Conservation (phyloP, 108 stramenopile species). For the Fistulifera pelliculosa region DNA sequence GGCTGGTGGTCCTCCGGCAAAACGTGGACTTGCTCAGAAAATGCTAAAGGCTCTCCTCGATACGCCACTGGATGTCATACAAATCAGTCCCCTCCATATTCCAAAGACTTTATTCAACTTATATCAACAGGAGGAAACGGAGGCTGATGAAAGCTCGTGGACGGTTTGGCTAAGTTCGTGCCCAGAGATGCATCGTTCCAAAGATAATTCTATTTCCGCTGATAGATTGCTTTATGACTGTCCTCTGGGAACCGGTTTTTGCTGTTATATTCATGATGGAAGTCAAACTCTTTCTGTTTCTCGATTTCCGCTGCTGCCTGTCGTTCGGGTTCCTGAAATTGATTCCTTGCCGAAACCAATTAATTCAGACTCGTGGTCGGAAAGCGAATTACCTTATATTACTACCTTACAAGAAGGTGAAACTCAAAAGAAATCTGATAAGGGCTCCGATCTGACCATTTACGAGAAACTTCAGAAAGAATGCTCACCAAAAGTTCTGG, state of each 20-base stretch:
- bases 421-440: too few species aligned
- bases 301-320: constrained; percentile 49
- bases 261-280: constrained; percentile 49
- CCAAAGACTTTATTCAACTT: constrained; percentile 27
- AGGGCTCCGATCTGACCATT: too few species aligned
- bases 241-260: constrained; percentile 46
- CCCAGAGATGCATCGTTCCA: neutral
- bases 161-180: neutral
- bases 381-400: constrained; percentile 55
- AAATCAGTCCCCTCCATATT: constrained; percentile 21
- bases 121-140: constrained; percentile 11
- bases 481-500: constrained; percentile 22
- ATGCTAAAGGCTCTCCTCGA: constrained; percentile 29
- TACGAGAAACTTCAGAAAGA: constrained; percentile 11
- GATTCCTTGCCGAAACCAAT: constrained; percentile 37
- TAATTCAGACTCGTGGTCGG: constrained; percentile 14
- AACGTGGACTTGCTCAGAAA: constrained; percentile 2
- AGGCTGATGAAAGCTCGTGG: neutral
- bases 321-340: constrained; percentile 44
- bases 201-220: too few species aligned
- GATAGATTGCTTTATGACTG: constrained; percentile 14
- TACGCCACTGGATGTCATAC: constrained; percentile 15
- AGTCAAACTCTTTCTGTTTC: constrained; percentile 35
- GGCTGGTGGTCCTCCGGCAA: constrained; percentile 13
- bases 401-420: constrained; percentile 39